Evolutionary conservation across 2,329 filamentous ascomycete species (phyloP).

Genomic region (Bipolaris victoriae): DNA sequence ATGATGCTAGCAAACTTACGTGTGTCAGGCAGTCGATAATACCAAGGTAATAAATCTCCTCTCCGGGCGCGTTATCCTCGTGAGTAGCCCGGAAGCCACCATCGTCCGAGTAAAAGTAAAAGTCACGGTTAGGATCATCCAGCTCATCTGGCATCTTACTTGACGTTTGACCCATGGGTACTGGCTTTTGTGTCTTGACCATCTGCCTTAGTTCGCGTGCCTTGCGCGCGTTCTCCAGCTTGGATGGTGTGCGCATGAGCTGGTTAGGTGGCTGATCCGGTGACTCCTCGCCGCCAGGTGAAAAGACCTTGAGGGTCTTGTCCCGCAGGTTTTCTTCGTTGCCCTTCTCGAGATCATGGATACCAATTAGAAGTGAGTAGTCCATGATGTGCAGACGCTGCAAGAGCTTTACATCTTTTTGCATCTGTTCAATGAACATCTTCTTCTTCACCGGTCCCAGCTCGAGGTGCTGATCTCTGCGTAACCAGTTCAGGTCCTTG

Average conservation of each 20-base stretch:
- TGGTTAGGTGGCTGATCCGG: slow-evolving; percentile 63
- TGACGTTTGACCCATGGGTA: slow-evolving; percentile 84
- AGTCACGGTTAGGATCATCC: slow-evolving; percentile 67
- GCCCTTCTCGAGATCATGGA: slow-evolving; percentile 86
- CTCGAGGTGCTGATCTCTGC: slow-evolving; percentile 82
- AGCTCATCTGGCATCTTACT: slow-evolving; percentile 91
- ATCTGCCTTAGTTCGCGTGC: slow-evolving; percentile 89
- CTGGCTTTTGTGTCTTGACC: slow-evolving; percentile 88
- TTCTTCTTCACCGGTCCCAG: slow-evolving; percentile 88
- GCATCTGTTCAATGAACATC: slow-evolving; percentile 86
- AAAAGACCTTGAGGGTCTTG: slow-evolving; percentile 93
- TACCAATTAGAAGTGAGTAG: slow-evolving; percentile 92
- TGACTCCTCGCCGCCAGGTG: slow-evolving; percentile 74
- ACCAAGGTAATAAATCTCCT: slow-evolving; percentile 96
- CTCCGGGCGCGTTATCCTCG: slow-evolving; percentile 80
- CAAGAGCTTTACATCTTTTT: slow-evolving; percentile 82
- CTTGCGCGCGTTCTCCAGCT: slow-evolving; percentile 88
- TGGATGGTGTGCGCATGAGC: slow-evolving; percentile 88
- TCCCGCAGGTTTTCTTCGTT: slow-evolving; percentile 92
- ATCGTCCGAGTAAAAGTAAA: slow-evolving; percentile 92
- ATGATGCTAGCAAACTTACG: slow-evolving; percentile 61
- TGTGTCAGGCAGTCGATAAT: slow-evolving; percentile 98
- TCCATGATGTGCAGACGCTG: slow-evolving; percentile 97
- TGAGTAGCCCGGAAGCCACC: slow-evolving; percentile 93
- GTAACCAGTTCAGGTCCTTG: slow-evolving; percentile 96